A percentile compares a stretch with the other conserved stretches of the same genome.
phyloP scores from a whole-genome alignment of 1,139 yeast genomes.

The Geotrichum citri-aurantii region DNA sequence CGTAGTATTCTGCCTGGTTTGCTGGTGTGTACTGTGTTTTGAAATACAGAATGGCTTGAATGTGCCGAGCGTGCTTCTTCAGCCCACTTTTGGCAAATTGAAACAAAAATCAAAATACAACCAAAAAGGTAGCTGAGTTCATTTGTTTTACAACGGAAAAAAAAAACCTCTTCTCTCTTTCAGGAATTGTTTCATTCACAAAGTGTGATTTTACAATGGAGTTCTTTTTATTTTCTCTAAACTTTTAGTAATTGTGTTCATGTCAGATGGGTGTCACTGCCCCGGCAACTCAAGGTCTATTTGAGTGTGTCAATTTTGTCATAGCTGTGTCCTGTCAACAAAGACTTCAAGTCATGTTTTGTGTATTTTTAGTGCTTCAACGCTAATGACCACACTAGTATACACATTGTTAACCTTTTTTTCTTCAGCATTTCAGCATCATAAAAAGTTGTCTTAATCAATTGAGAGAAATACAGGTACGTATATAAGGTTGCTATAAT shows the following conservation, averaged over 20 bases:
- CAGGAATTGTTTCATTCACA: too few species aligned
- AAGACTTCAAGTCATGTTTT: background rate
- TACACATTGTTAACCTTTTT: background rate
- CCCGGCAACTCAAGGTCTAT: background rate
- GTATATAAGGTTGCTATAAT: too few species aligned
- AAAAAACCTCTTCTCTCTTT: too few species aligned
- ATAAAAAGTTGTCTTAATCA: too few species aligned
- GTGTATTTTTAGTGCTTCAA: background rate
- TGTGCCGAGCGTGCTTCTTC: background rate
- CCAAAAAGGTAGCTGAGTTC: background rate
- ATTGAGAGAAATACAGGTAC: too few species aligned
- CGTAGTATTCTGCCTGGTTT: too few species aligned
- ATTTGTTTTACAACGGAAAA: too few species aligned
- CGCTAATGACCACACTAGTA: background rate
- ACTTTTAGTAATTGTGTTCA: too few species aligned
- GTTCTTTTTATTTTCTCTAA: background rate
- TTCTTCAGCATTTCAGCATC: too few species aligned
- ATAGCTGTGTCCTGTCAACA: background rate
- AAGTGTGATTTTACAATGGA: background rate
- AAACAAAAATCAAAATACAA: background rate
- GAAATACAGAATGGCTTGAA: background rate
- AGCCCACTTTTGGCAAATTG: background rate
- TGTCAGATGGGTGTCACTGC: background rate
- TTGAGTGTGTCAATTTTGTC: background rate
- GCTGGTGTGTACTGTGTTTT: too few species aligned